Evolutionary conservation across 1,139 yeast genomes (phyloP).

Genomic region (Sugiyamaella paludigena): DNA sequence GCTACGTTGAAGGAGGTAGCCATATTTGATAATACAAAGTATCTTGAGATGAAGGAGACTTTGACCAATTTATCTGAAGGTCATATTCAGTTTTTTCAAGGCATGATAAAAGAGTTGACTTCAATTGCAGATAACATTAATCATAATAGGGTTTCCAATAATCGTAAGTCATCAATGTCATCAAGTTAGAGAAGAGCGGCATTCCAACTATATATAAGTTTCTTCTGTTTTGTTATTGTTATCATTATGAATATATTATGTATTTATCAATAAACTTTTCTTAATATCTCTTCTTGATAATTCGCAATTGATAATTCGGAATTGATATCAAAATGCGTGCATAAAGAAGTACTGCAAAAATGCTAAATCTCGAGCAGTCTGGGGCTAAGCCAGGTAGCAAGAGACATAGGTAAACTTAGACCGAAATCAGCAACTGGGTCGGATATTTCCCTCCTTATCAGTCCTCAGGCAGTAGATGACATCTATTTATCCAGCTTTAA

Average conservation of each 20-base stretch:
- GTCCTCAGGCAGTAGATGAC: too few species aligned
- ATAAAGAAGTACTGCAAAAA: too few species aligned
- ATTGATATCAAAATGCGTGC: too few species aligned
- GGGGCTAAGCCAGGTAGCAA: too few species aligned
- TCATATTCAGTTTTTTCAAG: slow-evolving; percentile 71
- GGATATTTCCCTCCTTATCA: too few species aligned
- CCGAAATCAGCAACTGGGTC: too few species aligned
- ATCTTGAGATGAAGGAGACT: slow-evolving; percentile 69
- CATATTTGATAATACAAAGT: slow-evolving; percentile 77
- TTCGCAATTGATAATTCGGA: too few species aligned
- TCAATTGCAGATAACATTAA: slow-evolving; percentile 18
- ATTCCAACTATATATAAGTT: background rate
- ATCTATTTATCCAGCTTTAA: too few species aligned
- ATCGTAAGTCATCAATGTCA: background rate
- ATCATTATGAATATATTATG: background rate
- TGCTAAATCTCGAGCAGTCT: too few species aligned
- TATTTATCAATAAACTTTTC: background rate
- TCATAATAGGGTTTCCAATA: background rate
- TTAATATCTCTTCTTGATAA: background rate
- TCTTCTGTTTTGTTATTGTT: background rate
- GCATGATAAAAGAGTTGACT: slow-evolving; percentile 72
- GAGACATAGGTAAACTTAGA: too few species aligned
- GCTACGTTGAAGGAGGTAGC: slow-evolving; percentile 70
- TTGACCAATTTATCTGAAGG: slow-evolving; percentile 69
- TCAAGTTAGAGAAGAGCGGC: background rate